Percentiles rank a stretch among this genome's conserved stretches.
phyloP scores from a whole-genome alignment of 2,329 filamentous ascomycete genomes.

The Botrytis medusae region DNA sequence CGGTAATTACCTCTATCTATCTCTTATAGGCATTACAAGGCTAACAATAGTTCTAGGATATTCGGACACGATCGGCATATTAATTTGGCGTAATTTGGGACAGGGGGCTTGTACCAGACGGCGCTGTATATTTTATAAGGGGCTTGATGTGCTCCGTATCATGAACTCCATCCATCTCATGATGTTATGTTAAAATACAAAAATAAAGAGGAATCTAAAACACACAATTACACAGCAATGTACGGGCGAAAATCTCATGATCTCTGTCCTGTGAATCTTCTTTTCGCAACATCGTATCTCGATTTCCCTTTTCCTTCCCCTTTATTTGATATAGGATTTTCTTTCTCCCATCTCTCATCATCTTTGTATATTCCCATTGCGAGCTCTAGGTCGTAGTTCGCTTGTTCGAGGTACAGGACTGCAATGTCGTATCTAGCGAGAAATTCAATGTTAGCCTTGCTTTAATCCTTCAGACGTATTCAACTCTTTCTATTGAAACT shows the following conservation, averaged over 20 bases:
- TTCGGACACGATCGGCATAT: conserved; percentile 57
- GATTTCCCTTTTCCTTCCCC: conserved; percentile 47
- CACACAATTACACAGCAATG: not conserved
- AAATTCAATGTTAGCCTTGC: conserved; percentile 39
- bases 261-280: conserved; percentile 38
- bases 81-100: conserved; percentile 27
- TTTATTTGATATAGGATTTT: conserved; percentile 57
- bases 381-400: conserved; percentile 62
- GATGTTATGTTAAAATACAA: not conserved
- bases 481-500: not conserved
- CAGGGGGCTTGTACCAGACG: conserved; percentile 54
- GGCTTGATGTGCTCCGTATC: not conserved
- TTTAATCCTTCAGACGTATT: not conserved
- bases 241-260: conserved; percentile 15
- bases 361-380: conserved; percentile 65
- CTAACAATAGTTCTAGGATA: conserved; percentile 46
- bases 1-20: conserved; percentile 46
- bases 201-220: conserved; percentile 5
- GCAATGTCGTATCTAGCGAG: conserved; percentile 64
- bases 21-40: conserved; percentile 5
- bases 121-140: conserved; percentile 61
- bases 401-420: conserved; percentile 70
- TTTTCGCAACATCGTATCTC: conserved; percentile 36
- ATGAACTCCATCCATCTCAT: conserved; percentile 4
- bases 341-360: conserved; percentile 74